These are phyloP conservation scores for Solanum clarkiae DNA, from an alignment of 257 asterid species.

Conservation along the genomic window DNA sequence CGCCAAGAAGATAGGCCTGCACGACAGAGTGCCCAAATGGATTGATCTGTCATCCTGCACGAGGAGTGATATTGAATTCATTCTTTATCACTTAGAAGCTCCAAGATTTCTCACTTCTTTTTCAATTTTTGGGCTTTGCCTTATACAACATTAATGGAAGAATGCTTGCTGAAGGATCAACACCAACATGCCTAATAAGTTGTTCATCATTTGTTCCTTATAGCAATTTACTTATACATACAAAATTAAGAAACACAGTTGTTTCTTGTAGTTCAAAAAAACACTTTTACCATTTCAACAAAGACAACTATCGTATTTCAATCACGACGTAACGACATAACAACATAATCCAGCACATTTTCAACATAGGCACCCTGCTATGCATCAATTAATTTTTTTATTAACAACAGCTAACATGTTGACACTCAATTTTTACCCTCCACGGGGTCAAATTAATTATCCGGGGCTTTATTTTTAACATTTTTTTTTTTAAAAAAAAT, in stretches of 20 bases:
- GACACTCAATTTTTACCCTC: too few species aligned
- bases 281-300: slow-evolving; percentile 67
- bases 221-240: not conserved
- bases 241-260: not conserved
- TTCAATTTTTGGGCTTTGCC: slow-evolving; percentile 46
- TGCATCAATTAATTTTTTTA: not conserved
- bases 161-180: slow-evolving; percentile 36
- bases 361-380: slow-evolving; percentile 84
- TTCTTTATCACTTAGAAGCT: slow-evolving; percentile 39
- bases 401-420: not conserved
- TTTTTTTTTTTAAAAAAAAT: too few species aligned
- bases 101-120: slow-evolving; percentile 44
- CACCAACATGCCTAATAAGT: not conserved
- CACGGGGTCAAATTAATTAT: too few species aligned
- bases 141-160: slow-evolving; percentile 73
- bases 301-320: slow-evolving; percentile 63
- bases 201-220: not conserved
- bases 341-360: slow-evolving; percentile 65
- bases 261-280: not conserved
- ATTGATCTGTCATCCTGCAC: slow-evolving; percentile 97
- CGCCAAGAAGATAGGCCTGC: slow-evolving; percentile 70
- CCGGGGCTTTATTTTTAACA: too few species aligned
- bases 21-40: slow-evolving; percentile 95
- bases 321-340: slow-evolving; percentile 44
- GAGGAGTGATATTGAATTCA: slow-evolving; percentile 64